phyloP scores from a whole-genome alignment of 306 rosid genomes.

The Castanea mollissima region DNA sequence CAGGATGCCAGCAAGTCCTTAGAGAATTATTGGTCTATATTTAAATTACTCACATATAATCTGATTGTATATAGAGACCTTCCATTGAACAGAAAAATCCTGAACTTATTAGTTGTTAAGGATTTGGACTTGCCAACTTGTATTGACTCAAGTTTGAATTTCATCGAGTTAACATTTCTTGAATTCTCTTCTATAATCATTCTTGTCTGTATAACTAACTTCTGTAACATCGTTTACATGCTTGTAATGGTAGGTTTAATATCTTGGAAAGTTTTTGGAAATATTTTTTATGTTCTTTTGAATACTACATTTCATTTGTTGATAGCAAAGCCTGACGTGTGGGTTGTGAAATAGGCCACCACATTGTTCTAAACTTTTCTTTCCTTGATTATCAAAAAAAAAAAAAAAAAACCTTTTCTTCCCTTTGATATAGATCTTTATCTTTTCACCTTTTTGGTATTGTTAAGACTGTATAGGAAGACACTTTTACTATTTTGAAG shows the following conservation, averaged over 20 bases:
- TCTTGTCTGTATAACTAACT: background rate
- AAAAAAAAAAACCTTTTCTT: background rate
- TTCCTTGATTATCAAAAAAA: too few relatives aligned
- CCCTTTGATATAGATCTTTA: background rate
- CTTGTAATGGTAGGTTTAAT: background rate
- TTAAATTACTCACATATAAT: background rate
- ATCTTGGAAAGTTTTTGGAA: background rate
- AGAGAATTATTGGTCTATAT: background rate
- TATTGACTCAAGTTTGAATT: background rate
- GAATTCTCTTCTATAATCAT: background rate
- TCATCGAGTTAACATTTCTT: background rate
- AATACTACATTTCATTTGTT: background rate
- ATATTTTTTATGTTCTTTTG: background rate
- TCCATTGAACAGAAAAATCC: background rate
- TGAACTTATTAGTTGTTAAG: background rate
- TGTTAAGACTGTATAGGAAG: background rate
- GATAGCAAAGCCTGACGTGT: background rate
- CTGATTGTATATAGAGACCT: background rate
- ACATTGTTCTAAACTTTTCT: background rate
- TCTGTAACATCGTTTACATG: background rate
- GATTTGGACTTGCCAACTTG: background rate
- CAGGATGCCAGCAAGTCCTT: constrained; percentile 3
- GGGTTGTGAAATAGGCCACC: background rate
- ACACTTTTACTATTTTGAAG: constrained; percentile 20
- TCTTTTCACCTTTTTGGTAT: background rate